Conservation (phyloP, 805 yeast species). For the Metschnikowia gelsemii region DNA sequence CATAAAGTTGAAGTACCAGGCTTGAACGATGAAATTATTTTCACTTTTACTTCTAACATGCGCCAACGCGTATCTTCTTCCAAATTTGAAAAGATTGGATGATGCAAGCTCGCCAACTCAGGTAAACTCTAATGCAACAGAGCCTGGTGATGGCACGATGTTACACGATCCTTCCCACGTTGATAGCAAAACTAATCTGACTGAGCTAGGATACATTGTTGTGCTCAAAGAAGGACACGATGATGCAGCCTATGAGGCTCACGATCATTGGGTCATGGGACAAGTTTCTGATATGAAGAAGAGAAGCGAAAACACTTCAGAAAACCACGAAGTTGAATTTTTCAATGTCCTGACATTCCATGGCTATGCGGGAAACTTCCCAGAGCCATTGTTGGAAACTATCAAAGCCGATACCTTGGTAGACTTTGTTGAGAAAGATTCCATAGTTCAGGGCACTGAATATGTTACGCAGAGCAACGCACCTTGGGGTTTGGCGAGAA, state of each 20-base stretch:
- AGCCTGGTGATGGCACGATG: no score
- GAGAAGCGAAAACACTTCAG: conserved; percentile 20
- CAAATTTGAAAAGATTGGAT: no score
- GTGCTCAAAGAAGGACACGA: conserved; percentile 14
- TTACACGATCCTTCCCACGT: no score
- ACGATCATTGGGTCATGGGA: conserved; percentile 14
- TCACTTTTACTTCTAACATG: no score
- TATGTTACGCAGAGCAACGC: conserved; percentile 73
- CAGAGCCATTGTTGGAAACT: conserved; percentile 16
- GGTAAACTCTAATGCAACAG: no score
- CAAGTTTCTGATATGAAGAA: conserved; percentile 14
- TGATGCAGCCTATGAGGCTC: conserved; percentile 8
- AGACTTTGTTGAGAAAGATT: conserved; percentile 25
- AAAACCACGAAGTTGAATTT: conserved; percentile 9
- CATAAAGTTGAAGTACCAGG: no score
- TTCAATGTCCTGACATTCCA: conserved; percentile 13
- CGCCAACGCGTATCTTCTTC: no score
- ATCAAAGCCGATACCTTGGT: conserved; percentile 19
- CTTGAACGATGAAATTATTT: no score
- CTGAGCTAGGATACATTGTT: no score
- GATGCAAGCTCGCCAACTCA: no score
- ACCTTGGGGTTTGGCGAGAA: conserved; percentile 92
- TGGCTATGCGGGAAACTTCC: conserved; percentile 24
- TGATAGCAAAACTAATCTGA: no score
- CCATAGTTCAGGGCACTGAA: conserved; percentile 30